Base-by-base conservation (phyloP, 2,329 filamentous ascomycete genomes). In the Aureobasidium sp. region DNA sequence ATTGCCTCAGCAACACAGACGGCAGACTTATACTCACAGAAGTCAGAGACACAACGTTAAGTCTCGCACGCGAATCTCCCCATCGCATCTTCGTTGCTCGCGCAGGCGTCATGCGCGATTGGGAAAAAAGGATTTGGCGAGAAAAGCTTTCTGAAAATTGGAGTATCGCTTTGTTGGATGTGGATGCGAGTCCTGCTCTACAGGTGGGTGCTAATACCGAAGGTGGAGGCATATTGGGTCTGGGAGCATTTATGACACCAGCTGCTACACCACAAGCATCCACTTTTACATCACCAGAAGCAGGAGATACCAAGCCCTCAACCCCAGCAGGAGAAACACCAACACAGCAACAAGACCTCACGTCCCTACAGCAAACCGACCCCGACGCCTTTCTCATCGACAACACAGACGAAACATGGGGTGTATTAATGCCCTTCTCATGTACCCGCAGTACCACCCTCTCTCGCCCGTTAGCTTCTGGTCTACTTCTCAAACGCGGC, bases 51-150 rank as follows among this genome's bases (percentile, higher is more conserved):
- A 88, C 86, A 0, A 93, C 90, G 0, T 77, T 87, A 34, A 87
- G 87, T n/a, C 82, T 93, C 36, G 83, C 86, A 0, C 78, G 80
- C 17, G 84, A 86, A 68, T 85, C 92, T 0, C 85, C 87, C 62
- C 93, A 90, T 89, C 85, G 89, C 17, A 77, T 94, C 12, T 85
- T 91, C 64, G 82, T 95, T 64, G 85, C 87, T 37, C 89, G 89
- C 72, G 85, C 84, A 52, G 86, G 87, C 26, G 26, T 41, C 9
- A 63, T 63, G 62, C 60, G 60, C 29, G 50, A 62, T 13, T 62
- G 60, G 60, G 60, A 62, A 36, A 64, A 62, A n/a, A 32, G 59
- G 9, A 46, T 56, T 13, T 64, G 58, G 58, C 52, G 52, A 8
- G 50, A 56, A 37, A 44, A 23, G 13, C 32, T 58, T 5, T 20